A percentile compares a stretch with the other conserved stretches of the same genome.
Conservation (phyloP, 805 yeast genomes). For the Ogataea henricii region DNA sequence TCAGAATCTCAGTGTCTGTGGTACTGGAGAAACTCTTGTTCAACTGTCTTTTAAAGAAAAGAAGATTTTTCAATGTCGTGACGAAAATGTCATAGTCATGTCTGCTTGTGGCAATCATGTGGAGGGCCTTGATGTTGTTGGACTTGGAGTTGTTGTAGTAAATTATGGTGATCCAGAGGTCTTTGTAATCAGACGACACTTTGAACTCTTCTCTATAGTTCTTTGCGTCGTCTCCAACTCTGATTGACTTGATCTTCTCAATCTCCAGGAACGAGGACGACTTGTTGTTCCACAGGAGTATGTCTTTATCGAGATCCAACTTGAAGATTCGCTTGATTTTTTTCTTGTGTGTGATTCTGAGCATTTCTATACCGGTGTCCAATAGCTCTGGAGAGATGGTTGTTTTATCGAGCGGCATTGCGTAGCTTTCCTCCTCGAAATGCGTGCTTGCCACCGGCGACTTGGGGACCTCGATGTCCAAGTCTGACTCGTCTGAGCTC, state of each 20-base stretch:
- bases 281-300: slow-evolving; percentile 59
- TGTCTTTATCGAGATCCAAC: slow-evolving; percentile 56
- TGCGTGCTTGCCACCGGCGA: background rate
- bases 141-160: slow-evolving; percentile 60
- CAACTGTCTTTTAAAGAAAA: slow-evolving; percentile 58
- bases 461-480: slow-evolving; percentile 11
- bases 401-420: slow-evolving; percentile 27
- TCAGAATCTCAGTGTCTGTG: slow-evolving; percentile 40
- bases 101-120: slow-evolving; percentile 63
- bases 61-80: slow-evolving; percentile 55
- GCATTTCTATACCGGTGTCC: slow-evolving; percentile 59
- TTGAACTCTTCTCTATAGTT: slow-evolving; percentile 86
- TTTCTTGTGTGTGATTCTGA: slow-evolving; percentile 72
- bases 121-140: slow-evolving; percentile 73
- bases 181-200: slow-evolving; percentile 62
- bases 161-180: slow-evolving; percentile 79
- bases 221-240: slow-evolving; percentile 70
- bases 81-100: slow-evolving; percentile 57
- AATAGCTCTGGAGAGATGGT: slow-evolving; percentile 49
- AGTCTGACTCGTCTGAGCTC: slow-evolving; percentile 20
- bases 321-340: slow-evolving; percentile 57
- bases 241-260: slow-evolving; percentile 64
- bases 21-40: slow-evolving; percentile 60
- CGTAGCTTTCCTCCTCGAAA: slow-evolving; percentile 16
- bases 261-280: slow-evolving; percentile 47